Evolutionary conservation across 345 rosid genomes (phyloP).

Genomic region (Noccaea bulbosa): DNA sequence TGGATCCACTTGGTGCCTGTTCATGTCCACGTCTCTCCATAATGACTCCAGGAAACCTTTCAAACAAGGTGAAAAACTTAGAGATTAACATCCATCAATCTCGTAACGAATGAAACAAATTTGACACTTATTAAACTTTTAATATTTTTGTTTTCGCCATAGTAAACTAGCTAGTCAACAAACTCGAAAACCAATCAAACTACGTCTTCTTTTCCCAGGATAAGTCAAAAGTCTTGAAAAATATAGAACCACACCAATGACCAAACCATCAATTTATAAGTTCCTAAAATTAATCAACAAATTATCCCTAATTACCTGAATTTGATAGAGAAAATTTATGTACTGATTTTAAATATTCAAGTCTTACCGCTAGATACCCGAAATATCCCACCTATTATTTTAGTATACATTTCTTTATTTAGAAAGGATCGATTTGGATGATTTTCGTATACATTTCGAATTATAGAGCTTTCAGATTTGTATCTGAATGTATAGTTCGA

Average conservation of each 20-base stretch:
- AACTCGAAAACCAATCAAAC: constrained; percentile 13
- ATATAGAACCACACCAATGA: not conserved
- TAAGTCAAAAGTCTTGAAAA: constrained; percentile 20
- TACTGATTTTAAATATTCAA: no score
- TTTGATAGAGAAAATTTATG: not conserved
- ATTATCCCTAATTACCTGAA: not conserved
- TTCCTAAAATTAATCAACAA: not conserved
- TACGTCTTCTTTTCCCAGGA: constrained; percentile 22
- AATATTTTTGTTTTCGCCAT: not conserved
- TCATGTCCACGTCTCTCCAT: constrained; percentile 94
- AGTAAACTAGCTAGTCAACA: constrained; percentile 9
- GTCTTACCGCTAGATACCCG: no score
- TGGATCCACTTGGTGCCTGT: constrained; percentile 60
- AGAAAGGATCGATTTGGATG: no score
- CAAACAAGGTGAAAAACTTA: not conserved
- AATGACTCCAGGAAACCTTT: constrained; percentile 84
- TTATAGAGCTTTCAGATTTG: not conserved
- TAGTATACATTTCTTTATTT: no score
- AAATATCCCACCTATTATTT: no score
- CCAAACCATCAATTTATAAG: not conserved
- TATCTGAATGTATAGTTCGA: no score
- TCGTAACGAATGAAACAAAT: no score
- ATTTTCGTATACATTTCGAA: not conserved
- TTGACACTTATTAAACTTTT: not conserved
- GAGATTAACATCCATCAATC: not conserved